These are phyloP conservation scores for Wickerhamiella shivajii DNA, from an alignment of 805 yeast genomes.

Conservation along the genomic window DNA sequence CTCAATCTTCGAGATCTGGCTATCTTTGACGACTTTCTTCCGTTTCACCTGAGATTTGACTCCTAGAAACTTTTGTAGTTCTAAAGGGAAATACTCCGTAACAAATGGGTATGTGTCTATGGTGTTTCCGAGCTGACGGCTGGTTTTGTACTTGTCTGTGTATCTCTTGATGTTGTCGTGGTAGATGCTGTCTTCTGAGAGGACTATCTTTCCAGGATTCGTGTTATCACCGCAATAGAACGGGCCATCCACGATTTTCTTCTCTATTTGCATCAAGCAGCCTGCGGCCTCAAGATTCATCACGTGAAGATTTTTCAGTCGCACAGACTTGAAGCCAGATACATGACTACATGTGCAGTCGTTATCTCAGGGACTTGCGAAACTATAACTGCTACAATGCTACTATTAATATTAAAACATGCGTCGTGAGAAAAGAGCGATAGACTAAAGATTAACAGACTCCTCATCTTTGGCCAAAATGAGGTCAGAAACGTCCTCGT, in stretches of 20 bases:
- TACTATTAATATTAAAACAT: not conserved
- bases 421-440: not conserved
- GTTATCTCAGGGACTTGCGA: too few relatives aligned
- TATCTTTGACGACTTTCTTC: slow-evolving; percentile 22
- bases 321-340: too few relatives aligned
- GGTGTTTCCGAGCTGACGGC: slow-evolving; percentile 53
- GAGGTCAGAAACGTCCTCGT: slow-evolving; percentile 24
- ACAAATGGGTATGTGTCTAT: slow-evolving; percentile 68
- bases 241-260: slow-evolving; percentile 14
- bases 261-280: slow-evolving; percentile 8
- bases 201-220: slow-evolving; percentile 12
- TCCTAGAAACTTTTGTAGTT: slow-evolving; percentile 60
- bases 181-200: slow-evolving; percentile 11
- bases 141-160: slow-evolving; percentile 63
- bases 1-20: not conserved
- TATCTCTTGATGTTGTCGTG: slow-evolving; percentile 65
- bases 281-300: slow-evolving; percentile 5
- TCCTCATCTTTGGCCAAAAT: slow-evolving; percentile 5
- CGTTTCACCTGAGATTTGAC: slow-evolving; percentile 36
- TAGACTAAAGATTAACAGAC: not conserved
- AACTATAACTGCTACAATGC: not conserved
- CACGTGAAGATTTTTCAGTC: not conserved
- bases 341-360: too few relatives aligned
- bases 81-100: slow-evolving; percentile 59
- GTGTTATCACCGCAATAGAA: slow-evolving; percentile 16